Base-by-base conservation (phyloP, 1,284 basidiomycete species). In the Puccinia hordei region DNA sequence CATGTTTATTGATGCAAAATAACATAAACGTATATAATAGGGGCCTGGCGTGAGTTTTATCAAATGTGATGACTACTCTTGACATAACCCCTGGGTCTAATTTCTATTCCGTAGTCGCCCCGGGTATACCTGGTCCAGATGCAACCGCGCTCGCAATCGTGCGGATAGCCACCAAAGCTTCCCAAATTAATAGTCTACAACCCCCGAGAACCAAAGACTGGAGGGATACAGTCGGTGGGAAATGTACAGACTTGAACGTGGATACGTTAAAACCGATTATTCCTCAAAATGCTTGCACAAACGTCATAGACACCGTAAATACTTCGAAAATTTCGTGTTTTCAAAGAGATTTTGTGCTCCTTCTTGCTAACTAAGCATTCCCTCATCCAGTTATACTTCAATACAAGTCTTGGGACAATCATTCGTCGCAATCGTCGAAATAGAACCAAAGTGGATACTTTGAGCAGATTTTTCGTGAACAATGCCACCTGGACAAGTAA, bases 401-500 rank as follows among this genome's bases (percentile, higher is more conserved):
- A 79, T 46, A 79, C 76, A 13, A 79, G 76, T 71, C 66, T 79
- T n/a, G 76, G 76, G 30, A 71, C 76, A 24, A 59, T 79, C 24
- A 57, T 79, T 59, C 65, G 66, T 12, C 49, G 5, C 13, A 71
- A 79, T 61, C 53, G 66, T 69, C 65, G 57, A 27, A 79, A 79
- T 59, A 8, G 24, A 46, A 71, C 63, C 38, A 79, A 79, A 61
- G n/a, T 79, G 12, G 76, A 79, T 30, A 79, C 63, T 59, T 57
- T 79, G 53, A 79, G 65, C 38, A 66, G 76, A n/a, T 79, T 79
- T 71, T 79, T 79, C 44, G 76, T 79, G 15, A 68, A 79, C 55
- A 79, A 79, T n/a, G 55, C 76, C 30, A 79, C 76, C n/a, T 79
- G 76, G 76, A 79, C 66, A 38, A 79, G 76, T 79, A 72, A 79